Percentiles rank a stretch among this genome's conserved stretches.
Evolutionary conservation across 2,329 filamentous ascomycete genomes (phyloP).

Genomic region (Cadophora malorum): DNA sequence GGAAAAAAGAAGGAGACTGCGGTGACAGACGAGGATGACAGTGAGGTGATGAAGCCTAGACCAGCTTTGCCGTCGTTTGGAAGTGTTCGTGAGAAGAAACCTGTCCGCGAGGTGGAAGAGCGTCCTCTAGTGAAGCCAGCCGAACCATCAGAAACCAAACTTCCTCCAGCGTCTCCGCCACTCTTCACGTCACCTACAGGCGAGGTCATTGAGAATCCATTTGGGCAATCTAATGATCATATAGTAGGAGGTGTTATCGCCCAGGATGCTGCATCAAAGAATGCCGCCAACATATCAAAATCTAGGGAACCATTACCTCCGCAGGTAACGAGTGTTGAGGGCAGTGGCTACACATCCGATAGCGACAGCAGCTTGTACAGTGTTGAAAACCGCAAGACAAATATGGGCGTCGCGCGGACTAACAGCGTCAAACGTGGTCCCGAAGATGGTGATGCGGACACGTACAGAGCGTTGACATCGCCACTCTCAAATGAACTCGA

Average conservation of each 20-base stretch:
- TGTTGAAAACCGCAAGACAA: slow-evolving; percentile 45
- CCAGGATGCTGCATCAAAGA: slow-evolving; percentile 60
- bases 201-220: slow-evolving; percentile 33
- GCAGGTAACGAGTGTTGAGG: slow-evolving; percentile 73
- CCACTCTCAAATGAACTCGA: slow-evolving; percentile 16
- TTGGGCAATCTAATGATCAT: slow-evolving; percentile 62
- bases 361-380: slow-evolving; percentile 53
- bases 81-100: slow-evolving; percentile 72
- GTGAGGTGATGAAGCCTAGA: slow-evolving; percentile 75
- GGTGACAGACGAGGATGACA: slow-evolving; percentile 65
- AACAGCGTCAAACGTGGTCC: slow-evolving; percentile 34
- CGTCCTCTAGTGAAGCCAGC: slow-evolving; percentile 63
- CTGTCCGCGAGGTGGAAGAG: slow-evolving; percentile 57
- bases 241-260: slow-evolving; percentile 61
- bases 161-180: slow-evolving; percentile 41
- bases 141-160: slow-evolving; percentile 47
- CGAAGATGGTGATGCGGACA: slow-evolving; percentile 29
- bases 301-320: slow-evolving; percentile 72
- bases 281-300: slow-evolving; percentile 62
- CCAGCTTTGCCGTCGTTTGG: slow-evolving; percentile 78
- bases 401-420: slow-evolving; percentile 27
- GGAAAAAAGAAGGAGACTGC: slow-evolving; percentile 57
- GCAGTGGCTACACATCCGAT: slow-evolving; percentile 67
- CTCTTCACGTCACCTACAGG: slow-evolving; percentile 35
- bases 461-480: slow-evolving; percentile 30